Base-by-base conservation (phyloP, 768 basidiomycete genomes). In the Plicaturopsis crispa region DNA sequence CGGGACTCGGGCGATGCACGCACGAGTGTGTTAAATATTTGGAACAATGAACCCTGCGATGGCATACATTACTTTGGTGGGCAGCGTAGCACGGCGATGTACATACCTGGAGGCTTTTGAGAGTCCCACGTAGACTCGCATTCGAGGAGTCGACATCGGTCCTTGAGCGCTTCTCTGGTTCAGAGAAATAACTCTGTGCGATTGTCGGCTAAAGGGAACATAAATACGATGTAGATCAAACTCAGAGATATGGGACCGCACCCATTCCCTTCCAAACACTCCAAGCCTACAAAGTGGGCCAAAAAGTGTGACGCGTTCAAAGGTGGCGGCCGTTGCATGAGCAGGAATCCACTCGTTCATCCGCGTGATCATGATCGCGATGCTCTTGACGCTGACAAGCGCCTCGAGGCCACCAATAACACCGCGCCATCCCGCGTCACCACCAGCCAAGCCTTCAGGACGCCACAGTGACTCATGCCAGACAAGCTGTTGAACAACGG, bases 241-340 rank as follows among this genome's bases (percentile, higher is more conserved):
- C 10, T 16, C 33, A 20, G n/a, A n/a, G n/a, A n/a, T 24, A 42
- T 23, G 6, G 11, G 42, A 51, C 62, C 72, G 48, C 54, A 93
- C 84, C 80, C 89, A 93, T 71, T 98, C 86, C 39, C 78, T 64
- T n/a, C 80, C 73, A 54, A 94, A 97, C 4, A 92, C 79, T 26
- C 84, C 83, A 37, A 98, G 66, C 23, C 91, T 68, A 44, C 84
- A 76, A 19, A 97, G 59, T 1, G 90, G 91, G 0, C 96, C 96
- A 47, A 98, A 62, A 31, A 97, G 62, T 35, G 80, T 85, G 45
- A 59, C 48, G 10, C 40, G 62, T 58, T 90, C 87, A 51, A 91
- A 79, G 2, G 61, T 70, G 3, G 69, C 52, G 6, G 81, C 74
- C 5, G 70, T 73, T 17, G 78, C 78, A 45, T 68, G 54, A 5